Base-by-base conservation (phyloP, 2,329 filamentous ascomycete genomes). In the Fusarium solani-melongenae region DNA sequence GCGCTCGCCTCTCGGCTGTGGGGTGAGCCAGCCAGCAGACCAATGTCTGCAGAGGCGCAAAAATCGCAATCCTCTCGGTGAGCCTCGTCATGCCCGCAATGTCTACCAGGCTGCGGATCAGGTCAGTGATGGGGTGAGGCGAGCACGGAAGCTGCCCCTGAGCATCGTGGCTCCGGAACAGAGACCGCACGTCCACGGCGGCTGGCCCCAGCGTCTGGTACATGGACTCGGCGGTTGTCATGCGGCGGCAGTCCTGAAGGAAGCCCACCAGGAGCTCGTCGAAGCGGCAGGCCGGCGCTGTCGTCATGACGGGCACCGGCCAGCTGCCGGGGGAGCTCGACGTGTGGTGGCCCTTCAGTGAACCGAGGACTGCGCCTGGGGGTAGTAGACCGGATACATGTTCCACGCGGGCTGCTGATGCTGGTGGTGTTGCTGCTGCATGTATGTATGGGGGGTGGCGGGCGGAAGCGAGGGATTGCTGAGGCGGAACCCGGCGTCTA, bases 231-330 rank as follows among this genome's bases (percentile, higher is more conserved):
- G 75, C 66, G 41, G 76, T 71, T n/a, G 79, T 76, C 53, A 82
- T 77, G 56, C 76, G 78, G 46, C 79, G 82, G 65, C 82, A 82
- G 63, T 81, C 77, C 51, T 81, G 79, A 17, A 84, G 69, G 51
- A 84, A 80, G 56, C 80, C 78, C 36, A 79, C 72, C n/a, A 83
- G 63, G 38, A 83, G 76, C 41, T 78, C 76, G 59, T 84, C 82
- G 27, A 81, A 75, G 53, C 80, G 80, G 58, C 78, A 81, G 29
- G 76, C 78, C 34, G 80, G 76, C 46, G 76, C 69, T 8, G 76
- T 69, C 36, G 76, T 80, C 49, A 81, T 73, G 55, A 84, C 71
- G 29, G 81, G 79, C 51, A 80, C 67, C 68, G 83, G 80, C 81
- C 81, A 81, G 49, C 62, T 39, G 59, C 51, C 14, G 33, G 44